Percentiles rank a stretch among this genome's conserved stretches.
Evolutionary conservation across 2,329 filamentous ascomycete genomes (phyloP).

Genomic region (Phyllosticta citriasiana): DNA sequence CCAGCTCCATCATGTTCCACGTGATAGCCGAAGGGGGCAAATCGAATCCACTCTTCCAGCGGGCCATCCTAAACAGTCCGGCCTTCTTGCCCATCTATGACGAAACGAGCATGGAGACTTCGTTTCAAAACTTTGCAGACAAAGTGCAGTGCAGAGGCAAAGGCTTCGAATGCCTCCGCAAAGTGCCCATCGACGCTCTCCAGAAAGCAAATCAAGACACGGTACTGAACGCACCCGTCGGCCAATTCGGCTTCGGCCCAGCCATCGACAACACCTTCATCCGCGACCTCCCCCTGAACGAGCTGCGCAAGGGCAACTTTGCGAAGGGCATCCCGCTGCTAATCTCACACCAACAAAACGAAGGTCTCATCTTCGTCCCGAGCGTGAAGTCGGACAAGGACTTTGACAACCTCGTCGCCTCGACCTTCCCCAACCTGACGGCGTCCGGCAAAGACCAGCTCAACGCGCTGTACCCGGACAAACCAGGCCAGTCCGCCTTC

Average conservation of each 20-base stretch:
- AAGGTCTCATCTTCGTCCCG: constrained; percentile 29
- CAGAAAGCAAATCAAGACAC: not conserved
- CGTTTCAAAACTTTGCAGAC: not conserved
- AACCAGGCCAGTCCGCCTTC: not conserved
- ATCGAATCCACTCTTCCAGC: constrained; percentile 30
- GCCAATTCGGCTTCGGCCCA: not conserved
- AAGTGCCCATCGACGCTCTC: not conserved
- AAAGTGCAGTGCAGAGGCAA: not conserved
- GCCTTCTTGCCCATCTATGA: constrained; percentile 26
- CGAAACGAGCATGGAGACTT: not conserved
- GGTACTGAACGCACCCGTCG: not conserved
- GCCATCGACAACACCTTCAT: not conserved
- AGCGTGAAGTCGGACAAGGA: constrained; percentile 5
- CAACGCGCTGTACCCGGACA: not conserved
- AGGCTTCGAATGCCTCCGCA: not conserved
- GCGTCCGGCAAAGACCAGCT: not conserved
- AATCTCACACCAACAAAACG: constrained; percentile 34
- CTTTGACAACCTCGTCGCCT: constrained; percentile 19
- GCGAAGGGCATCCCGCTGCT: constrained; percentile 25
- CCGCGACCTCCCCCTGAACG: not conserved
- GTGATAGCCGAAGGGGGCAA: constrained; percentile 37
- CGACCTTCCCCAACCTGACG: constrained; percentile 20
- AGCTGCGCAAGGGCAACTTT: constrained; percentile 14
- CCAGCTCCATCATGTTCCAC: constrained; percentile 37
- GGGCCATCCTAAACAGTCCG: constrained; percentile 29